A percentile compares a stretch with the other conserved stretches of the same genome.
Conservation (phyloP, 805 yeast species). For the Kodamaea leandrae region DNA sequence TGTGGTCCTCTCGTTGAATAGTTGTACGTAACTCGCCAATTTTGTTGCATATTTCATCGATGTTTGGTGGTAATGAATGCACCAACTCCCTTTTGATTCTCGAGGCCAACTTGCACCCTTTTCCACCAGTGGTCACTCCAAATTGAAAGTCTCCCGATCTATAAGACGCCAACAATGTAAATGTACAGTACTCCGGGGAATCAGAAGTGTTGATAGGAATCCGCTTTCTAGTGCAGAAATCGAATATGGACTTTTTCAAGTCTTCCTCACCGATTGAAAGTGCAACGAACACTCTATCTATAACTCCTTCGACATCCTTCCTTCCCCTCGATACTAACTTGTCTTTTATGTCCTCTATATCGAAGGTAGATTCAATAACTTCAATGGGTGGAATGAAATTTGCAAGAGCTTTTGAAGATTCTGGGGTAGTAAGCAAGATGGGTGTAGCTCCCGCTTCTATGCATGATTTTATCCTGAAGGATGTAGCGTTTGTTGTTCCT, state of each 20-base stretch:
- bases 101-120: slow-evolving; percentile 84
- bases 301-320: slow-evolving; percentile 54
- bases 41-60: slow-evolving; percentile 64
- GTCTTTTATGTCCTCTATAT: slow-evolving; percentile 30
- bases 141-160: slow-evolving; percentile 72
- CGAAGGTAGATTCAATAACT: slow-evolving; percentile 9
- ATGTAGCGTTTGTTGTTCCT: slow-evolving; percentile 49
- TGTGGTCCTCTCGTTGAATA: slow-evolving; percentile 53
- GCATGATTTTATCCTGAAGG: slow-evolving; percentile 47
- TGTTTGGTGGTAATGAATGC: slow-evolving; percentile 61
- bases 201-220: slow-evolving; percentile 84
- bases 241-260: slow-evolving; percentile 42
- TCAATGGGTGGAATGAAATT: not conserved
- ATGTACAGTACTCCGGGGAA: slow-evolving; percentile 67
- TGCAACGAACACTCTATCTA: slow-evolving; percentile 75
- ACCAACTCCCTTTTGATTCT: slow-evolving; percentile 75
- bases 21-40: slow-evolving; percentile 63
- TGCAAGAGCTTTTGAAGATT: slow-evolving; percentile 1
- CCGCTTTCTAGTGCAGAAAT: slow-evolving; percentile 56
- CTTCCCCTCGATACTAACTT: slow-evolving; percentile 57
- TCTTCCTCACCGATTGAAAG: slow-evolving; percentile 29
- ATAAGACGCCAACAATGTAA: slow-evolving; percentile 71
- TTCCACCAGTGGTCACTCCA: slow-evolving; percentile 82
- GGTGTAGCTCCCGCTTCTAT: slow-evolving; percentile 57
- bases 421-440: slow-evolving; percentile 40